Evolutionary conservation across 2,329 filamentous ascomycete genomes (phyloP).

Genomic region (Ascocoryne sarcoides): DNA sequence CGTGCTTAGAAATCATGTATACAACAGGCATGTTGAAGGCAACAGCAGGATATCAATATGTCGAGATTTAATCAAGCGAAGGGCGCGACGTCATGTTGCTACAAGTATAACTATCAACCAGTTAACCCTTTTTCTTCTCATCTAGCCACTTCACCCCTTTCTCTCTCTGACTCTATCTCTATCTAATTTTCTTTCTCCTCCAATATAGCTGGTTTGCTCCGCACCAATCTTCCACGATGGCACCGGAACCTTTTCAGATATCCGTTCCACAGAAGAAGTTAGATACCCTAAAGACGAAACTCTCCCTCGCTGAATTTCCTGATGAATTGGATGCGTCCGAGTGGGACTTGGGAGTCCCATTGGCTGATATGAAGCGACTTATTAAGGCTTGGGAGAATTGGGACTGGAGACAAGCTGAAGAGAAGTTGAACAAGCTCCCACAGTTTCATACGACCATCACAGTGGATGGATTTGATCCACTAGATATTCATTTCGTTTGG

Average conservation of each 20-base stretch:
- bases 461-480: slow-evolving; percentile 48
- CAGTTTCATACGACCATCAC: slow-evolving; percentile 47
- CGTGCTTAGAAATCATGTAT: no score
- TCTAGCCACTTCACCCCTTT: no score
- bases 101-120: no score
- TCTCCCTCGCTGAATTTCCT: slow-evolving; percentile 44
- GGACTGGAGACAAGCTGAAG: slow-evolving; percentile 54
- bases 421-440: slow-evolving; percentile 46
- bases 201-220: no score
- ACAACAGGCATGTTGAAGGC: no score
- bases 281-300: slow-evolving; percentile 45
- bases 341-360: slow-evolving; percentile 52
- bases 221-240: no score
- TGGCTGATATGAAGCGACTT: slow-evolving; percentile 51
- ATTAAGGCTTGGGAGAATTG: slow-evolving; percentile 48
- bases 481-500: slow-evolving; percentile 58
- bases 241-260: slow-evolving; percentile 37
- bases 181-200: no score
- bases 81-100: no score
- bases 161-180: no score
- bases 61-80: no score
- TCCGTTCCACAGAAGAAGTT: slow-evolving; percentile 42
- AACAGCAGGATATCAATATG: no score
- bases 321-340: slow-evolving; percentile 43
- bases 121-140: no score